These are phyloP conservation scores for Phaeosphaeria sp. DNA, from an alignment of 2,329 filamentous ascomycete species.

Conservation along the genomic window DNA sequence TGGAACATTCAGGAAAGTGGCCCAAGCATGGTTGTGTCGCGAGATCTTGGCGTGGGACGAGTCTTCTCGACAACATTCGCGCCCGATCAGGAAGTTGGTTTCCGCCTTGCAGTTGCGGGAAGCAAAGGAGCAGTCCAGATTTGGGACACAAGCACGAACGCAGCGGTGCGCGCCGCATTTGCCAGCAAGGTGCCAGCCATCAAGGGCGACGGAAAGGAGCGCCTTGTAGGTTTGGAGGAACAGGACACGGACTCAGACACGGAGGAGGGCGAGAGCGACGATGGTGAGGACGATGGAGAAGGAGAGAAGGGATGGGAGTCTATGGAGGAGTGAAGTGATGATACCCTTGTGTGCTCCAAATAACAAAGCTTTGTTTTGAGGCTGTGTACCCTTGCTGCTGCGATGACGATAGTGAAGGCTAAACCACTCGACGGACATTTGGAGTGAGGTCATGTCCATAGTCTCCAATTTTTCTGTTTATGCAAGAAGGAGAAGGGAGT, in stretches of 20 bases:
- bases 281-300: conserved; percentile 43
- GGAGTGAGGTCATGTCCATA: background rate
- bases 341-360: conserved; percentile 19
- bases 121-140: conserved; percentile 92
- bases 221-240: conserved; percentile 75
- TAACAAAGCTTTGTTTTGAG: background rate
- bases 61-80: conserved; percentile 92
- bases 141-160: conserved; percentile 97
- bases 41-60: conserved; percentile 92
- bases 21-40: conserved; percentile 87
- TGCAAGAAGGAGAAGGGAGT: background rate
- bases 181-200: conserved; percentile 69
- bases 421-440: background rate
- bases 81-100: conserved; percentile 87
- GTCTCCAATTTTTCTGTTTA: background rate
- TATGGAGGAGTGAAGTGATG: conserved; percentile 48
- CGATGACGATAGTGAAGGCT: background rate
- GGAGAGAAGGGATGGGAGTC: conserved; percentile 48
- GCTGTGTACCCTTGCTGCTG: background rate
- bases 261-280: conserved; percentile 55
- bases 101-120: conserved; percentile 89
- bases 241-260: conserved; percentile 68
- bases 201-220: conserved; percentile 72
- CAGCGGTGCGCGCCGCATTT: conserved; percentile 83
- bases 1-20: conserved; percentile 87